phyloP scores from a whole-genome alignment of 768 basidiomycete species.

The Strobilomyces dryophilus region DNA sequence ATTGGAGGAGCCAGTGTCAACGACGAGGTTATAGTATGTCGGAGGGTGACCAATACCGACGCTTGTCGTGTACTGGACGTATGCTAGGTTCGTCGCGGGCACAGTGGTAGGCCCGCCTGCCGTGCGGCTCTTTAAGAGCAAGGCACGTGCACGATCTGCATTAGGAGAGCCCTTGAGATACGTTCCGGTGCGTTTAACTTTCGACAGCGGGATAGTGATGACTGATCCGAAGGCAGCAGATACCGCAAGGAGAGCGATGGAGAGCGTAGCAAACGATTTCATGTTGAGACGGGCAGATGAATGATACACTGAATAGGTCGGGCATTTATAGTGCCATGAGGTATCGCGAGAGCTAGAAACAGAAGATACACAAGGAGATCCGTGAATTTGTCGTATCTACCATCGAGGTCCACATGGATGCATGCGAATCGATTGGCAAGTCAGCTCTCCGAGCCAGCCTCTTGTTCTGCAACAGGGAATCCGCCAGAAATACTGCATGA shows the following conservation, averaged over 20 bases:
- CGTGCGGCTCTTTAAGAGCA: constrained; percentile 2
- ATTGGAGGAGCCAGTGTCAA: constrained; percentile 26
- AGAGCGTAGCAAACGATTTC: constrained; percentile 8
- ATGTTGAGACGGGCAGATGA: constrained; percentile 2
- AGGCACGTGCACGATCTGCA: constrained; percentile 16
- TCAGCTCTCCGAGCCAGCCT: not conserved
- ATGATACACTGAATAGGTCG: not conserved
- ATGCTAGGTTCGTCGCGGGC: constrained; percentile 11
- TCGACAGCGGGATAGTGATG: constrained; percentile 10
- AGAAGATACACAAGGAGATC: not conserved
- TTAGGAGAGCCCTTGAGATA: constrained; percentile 17
- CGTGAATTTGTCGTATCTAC: not conserved
- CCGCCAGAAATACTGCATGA: not conserved
- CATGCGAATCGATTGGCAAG: too few relatives aligned
- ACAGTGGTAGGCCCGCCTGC: constrained; percentile 10
- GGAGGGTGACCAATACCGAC: constrained; percentile 26
- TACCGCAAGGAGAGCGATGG: constrained; percentile 4
- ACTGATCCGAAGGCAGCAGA: not conserved
- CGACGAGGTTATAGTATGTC: constrained; percentile 26
- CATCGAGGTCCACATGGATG: not conserved
- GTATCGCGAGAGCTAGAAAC: not conserved
- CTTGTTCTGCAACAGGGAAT: not conserved
- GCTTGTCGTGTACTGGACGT: constrained; percentile 16
- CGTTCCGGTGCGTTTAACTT: constrained; percentile 7
- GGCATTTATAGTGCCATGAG: not conserved